These are phyloP conservation scores for Diaporthe destruens DNA, from an alignment of 2,329 filamentous ascomycete species.

Conservation along the genomic window DNA sequence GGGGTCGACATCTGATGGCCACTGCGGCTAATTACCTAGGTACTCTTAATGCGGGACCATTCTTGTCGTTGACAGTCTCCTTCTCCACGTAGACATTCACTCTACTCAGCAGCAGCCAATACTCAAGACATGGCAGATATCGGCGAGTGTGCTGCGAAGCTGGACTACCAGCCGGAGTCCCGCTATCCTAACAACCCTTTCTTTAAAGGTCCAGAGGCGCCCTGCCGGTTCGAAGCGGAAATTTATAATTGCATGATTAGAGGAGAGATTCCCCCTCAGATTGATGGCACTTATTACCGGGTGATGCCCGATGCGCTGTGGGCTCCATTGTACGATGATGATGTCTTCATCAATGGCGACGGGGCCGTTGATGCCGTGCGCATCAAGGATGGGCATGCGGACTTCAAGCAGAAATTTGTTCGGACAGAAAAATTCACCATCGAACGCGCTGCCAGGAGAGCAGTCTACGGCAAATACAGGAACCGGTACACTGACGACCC, in stretches of 20 bases:
- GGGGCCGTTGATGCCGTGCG: slow-evolving; percentile 35
- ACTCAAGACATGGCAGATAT: neutral
- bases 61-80: neutral
- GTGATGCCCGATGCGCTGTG: slow-evolving; percentile 33
- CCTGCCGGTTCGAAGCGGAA: slow-evolving; percentile 33
- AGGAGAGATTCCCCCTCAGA: slow-evolving; percentile 33
- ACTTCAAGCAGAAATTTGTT: slow-evolving; percentile 39
- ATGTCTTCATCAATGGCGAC: slow-evolving; percentile 35
- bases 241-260: slow-evolving; percentile 34
- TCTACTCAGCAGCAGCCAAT: too few species aligned
- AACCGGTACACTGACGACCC: slow-evolving; percentile 37
- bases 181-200: slow-evolving; percentile 32
- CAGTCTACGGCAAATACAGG: slow-evolving; percentile 32
- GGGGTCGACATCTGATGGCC: neutral
- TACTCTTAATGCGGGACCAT: neutral
- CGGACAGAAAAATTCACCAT: slow-evolving; percentile 34
- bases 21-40: neutral
- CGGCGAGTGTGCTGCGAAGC: slow-evolving; percentile 29
- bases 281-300: slow-evolving; percentile 37
- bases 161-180: slow-evolving; percentile 32
- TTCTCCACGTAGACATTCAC: neutral
- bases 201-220: slow-evolving; percentile 33
- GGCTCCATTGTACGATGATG: slow-evolving; percentile 32
- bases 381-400: slow-evolving; percentile 35
- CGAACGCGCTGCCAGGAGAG: slow-evolving; percentile 20